phyloP scores from a whole-genome alignment of 1,284 basidiomycete species.

The Stygiomarasmius scandens region DNA sequence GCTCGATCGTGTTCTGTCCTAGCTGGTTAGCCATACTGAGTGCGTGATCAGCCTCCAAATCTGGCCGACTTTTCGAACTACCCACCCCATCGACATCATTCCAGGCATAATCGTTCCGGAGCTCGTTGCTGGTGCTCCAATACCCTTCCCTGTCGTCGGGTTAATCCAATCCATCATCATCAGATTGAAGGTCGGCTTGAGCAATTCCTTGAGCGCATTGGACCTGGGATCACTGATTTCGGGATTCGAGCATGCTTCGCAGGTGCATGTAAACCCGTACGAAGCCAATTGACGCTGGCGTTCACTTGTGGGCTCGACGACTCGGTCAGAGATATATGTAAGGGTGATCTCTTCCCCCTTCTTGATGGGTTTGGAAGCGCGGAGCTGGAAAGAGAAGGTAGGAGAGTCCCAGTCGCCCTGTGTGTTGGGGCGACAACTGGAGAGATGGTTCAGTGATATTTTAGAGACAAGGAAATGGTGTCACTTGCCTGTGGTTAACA shows the following conservation, averaged over 20 bases:
- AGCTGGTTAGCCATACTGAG: no score
- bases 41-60: no score
- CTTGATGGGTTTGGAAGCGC: conserved; percentile 31
- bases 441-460: background rate
- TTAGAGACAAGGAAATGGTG: background rate
- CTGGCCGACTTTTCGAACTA: no score
- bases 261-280: background rate
- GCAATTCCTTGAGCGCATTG: no score
- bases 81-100: no score
- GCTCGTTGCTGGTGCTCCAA: no score
- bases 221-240: no score
- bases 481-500: conserved; percentile 10
- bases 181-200: no score
- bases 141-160: no score
- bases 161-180: no score
- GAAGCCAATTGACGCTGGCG: background rate
- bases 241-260: background rate
- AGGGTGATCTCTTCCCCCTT: conserved; percentile 35
- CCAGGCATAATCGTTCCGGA: no score
- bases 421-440: conserved; percentile 31
- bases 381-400: conserved; percentile 33
- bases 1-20: no score
- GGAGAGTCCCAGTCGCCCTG: conserved; percentile 24
- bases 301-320: conserved; percentile 5
- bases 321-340: conserved; percentile 8